phyloP scores from a whole-genome alignment of 805 yeast species.

The Candida qinlingensis region DNA sequence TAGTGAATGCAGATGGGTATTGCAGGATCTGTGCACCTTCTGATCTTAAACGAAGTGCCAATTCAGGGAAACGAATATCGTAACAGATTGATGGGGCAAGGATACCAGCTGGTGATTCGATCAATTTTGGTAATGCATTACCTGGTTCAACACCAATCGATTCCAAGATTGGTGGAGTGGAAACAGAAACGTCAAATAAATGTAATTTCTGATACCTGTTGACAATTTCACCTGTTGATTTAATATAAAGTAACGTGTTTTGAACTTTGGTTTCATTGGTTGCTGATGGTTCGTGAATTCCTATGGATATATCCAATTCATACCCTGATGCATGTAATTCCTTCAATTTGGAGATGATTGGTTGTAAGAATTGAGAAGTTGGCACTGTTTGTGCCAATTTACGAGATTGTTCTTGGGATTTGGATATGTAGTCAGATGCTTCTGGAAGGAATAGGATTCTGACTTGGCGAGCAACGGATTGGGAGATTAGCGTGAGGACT shows the following conservation, averaged over 20 bases:
- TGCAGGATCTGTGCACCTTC: slow-evolving; percentile 73
- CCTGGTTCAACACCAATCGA: slow-evolving; percentile 84
- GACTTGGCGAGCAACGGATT: slow-evolving; percentile 59
- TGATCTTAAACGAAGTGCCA: slow-evolving; percentile 57
- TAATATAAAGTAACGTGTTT: slow-evolving; percentile 72
- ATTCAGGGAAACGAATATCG: slow-evolving; percentile 84
- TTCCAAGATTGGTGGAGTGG: slow-evolving; percentile 69
- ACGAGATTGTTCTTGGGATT: slow-evolving; percentile 45
- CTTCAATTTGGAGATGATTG: slow-evolving; percentile 39
- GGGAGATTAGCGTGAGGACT: slow-evolving; percentile 54
- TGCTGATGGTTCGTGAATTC: slow-evolving; percentile 77
- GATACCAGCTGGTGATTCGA: slow-evolving; percentile 54
- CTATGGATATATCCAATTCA: slow-evolving; percentile 65
- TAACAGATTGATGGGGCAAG: slow-evolving; percentile 77
- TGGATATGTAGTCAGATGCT: slow-evolving; percentile 84
- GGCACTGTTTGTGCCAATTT: slow-evolving; percentile 46
- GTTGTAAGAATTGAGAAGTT: slow-evolving; percentile 37
- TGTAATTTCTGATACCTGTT: slow-evolving; percentile 82
- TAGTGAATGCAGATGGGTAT: slow-evolving; percentile 90
- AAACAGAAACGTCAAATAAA: slow-evolving; percentile 79
- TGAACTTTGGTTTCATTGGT: slow-evolving; percentile 41
- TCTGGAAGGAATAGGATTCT: slow-evolving; percentile 83
- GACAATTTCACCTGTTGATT: slow-evolving; percentile 55
- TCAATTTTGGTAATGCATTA: slow-evolving; percentile 42
- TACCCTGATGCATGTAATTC: slow-evolving; percentile 32